Conservation (phyloP, 2,329 filamentous ascomycete species). For the Verticillium dahliae region DNA sequence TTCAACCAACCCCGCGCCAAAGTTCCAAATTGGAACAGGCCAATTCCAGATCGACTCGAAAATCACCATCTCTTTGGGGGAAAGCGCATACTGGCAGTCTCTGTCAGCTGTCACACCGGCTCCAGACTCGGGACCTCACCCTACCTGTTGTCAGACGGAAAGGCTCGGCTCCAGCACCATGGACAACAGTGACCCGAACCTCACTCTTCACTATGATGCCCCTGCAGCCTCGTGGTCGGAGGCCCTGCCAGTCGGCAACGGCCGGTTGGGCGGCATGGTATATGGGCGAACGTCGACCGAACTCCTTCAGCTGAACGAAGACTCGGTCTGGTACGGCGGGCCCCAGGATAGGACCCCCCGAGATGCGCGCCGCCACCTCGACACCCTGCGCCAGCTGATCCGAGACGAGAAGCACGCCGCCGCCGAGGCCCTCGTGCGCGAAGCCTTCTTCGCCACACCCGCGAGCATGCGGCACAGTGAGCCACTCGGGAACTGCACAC, state of each 20-base stretch:
- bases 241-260: constrained; percentile 35
- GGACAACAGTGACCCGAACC: constrained; percentile 1
- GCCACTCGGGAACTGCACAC: constrained; percentile 26
- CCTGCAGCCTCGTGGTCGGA: constrained; percentile 23
- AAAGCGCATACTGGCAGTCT: neutral
- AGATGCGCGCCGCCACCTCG: constrained; percentile 24
- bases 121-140: neutral
- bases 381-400: constrained; percentile 26
- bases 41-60: neutral
- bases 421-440: constrained; percentile 11
- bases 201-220: constrained; percentile 18
- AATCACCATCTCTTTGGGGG: no score
- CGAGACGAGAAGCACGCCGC: constrained; percentile 20
- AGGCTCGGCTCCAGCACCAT: constrained; percentile 4
- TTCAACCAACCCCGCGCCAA: neutral
- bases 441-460: constrained; percentile 36
- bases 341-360: constrained; percentile 30
- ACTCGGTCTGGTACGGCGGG: constrained; percentile 36
- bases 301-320: constrained; percentile 36
- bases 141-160: neutral
- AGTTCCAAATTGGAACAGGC: neutral
- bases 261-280: constrained; percentile 30
- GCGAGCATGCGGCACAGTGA: constrained; percentile 41
- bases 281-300: constrained; percentile 27
- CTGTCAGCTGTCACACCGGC: neutral